A percentile compares a stretch with the other conserved stretches of the same genome.
These are phyloP conservation scores for Sporothrix mexicana DNA, from an alignment of 2,329 filamentous ascomycete genomes.

Conservation along the genomic window DNA sequence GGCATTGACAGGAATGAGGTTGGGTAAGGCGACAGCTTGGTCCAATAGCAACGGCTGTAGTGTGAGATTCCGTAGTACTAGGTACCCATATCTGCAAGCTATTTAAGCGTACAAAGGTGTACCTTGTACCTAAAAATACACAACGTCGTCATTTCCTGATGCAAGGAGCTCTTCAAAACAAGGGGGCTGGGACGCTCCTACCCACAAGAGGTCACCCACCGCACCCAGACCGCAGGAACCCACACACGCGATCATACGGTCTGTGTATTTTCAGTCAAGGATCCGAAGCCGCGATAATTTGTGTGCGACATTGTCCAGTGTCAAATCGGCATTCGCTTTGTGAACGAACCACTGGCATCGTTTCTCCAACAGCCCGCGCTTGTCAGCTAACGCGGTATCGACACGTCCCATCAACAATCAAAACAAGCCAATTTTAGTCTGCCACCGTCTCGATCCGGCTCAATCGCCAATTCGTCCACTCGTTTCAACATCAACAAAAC, in stretches of 20 bases:
- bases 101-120: not conserved
- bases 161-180: conserved; percentile 31
- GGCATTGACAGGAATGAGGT: conserved; percentile 1
- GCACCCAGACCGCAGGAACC: not conserved
- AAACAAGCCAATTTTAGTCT: not conserved
- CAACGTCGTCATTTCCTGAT: conserved; percentile 19
- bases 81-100: not conserved
- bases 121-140: not conserved
- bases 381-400: not conserved
- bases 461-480: not conserved
- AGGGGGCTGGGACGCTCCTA: conserved; percentile 32
- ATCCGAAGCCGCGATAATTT: not conserved
- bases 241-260: conserved; percentile 27
- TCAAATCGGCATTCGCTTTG: conserved; percentile 14
- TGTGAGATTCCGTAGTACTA: not conserved
- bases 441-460: not conserved
- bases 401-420: conserved; percentile 6
- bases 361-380: not conserved
- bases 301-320: not conserved
- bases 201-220: conserved; percentile 17
- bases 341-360: not conserved
- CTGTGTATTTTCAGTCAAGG: conserved; percentile 16
- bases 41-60: conserved; percentile 9
- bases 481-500: not conserved
- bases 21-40: conserved; percentile 4